These are phyloP conservation scores for Solanum gandarillasii DNA, from an alignment of 257 asterid species.

Conservation along the genomic window DNA sequence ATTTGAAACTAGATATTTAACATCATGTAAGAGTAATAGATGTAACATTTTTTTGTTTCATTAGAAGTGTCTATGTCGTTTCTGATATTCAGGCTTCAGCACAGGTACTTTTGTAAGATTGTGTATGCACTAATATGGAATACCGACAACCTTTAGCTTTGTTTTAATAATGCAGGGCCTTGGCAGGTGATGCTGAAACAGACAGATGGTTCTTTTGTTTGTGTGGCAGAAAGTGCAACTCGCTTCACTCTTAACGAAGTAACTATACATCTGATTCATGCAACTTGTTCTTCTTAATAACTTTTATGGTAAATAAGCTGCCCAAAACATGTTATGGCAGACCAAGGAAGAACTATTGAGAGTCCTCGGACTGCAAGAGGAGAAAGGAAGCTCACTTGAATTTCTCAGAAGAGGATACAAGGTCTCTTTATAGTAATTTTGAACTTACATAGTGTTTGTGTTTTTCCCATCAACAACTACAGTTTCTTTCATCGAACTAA, in stretches of 20 bases:
- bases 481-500: background rate
- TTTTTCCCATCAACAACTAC: background rate
- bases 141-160: background rate
- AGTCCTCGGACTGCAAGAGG: constrained; percentile 85
- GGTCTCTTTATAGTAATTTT: constrained; percentile 22
- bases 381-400: constrained; percentile 90
- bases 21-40: background rate
- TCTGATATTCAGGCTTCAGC: background rate
- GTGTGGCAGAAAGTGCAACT: constrained; percentile 79
- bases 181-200: constrained; percentile 99
- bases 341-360: constrained; percentile 91
- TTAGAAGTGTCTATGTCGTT: background rate
- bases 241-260: constrained; percentile 88
- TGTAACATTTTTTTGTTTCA: background rate
- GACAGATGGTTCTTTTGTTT: constrained; percentile 78
- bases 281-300: background rate
- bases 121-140: background rate
- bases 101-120: background rate
- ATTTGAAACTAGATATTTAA: background rate
- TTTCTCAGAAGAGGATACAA: constrained; percentile 94
- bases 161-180: constrained; percentile 50
- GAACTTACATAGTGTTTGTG: background rate
- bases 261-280: constrained; percentile 15
- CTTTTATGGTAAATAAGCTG: background rate
- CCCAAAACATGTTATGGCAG: constrained; percentile 24